Evolutionary conservation across 2,329 filamentous ascomycete genomes (phyloP), one percentile per base, ranked within the genome.

Genomic region (Botrytis squamosa): DNA sequence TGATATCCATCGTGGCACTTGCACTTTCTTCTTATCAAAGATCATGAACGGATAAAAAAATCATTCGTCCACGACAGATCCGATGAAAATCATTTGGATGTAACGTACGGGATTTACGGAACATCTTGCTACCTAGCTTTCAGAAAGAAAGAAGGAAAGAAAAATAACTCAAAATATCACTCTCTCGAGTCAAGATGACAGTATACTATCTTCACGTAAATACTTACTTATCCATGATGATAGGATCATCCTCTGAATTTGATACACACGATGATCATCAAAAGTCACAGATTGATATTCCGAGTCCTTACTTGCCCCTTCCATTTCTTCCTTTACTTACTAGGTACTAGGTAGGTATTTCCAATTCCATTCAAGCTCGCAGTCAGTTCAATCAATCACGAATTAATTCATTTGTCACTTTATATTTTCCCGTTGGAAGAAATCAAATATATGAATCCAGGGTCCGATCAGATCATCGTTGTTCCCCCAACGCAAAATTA

Each of bases 401-500:
- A 57, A 57, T 57, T 33, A 33, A 57, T 57, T 57, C 12, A n/a
- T 7, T 55, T n/a, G 12, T 25, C 46, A 49, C 22, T 25, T 14
- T 25, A 6, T n/a, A 14, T 55, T n/a, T 55, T 20, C 49, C 49
- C 10, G 49, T n/a, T 52, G 16, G 49, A n/a, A n/a, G 49, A 16
- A 59, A 33, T 59, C 55, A 33, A 59, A 18, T 18, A 59, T 33
- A 33, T 59, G 29, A 59, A 36, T 36, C 38, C 36, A 63, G 36
- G 60, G 60, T 42, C 25, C 36, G 38, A 40, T 63, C 36, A 46
- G 36, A n/a, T 63, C 36, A 65, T 36, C 49, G 66, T 69, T 57
- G 66, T 42, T 69, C 66, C 66, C 12, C 49, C 66, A 69, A 69
- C 66, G 49, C 66, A 69, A 69, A 38, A 69, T 69, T 69, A 55